Evolutionary conservation across 2,329 filamentous ascomycete species (phyloP).

Genomic region (Pyricularia sp.): DNA sequence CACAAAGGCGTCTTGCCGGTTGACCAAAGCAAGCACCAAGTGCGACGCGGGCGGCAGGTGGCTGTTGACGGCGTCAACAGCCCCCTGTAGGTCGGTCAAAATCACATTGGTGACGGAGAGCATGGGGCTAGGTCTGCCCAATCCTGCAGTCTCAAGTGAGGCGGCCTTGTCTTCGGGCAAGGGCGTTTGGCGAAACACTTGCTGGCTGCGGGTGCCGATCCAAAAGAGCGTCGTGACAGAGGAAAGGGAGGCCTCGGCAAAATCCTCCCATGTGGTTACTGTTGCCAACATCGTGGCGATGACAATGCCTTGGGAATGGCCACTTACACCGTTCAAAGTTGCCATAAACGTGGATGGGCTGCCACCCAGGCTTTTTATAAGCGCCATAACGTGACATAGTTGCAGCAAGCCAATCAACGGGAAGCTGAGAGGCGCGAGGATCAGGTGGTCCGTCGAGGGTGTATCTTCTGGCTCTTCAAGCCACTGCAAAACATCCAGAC

Average conservation of each 20-base stretch:
- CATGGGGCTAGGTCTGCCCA: constrained; percentile 93
- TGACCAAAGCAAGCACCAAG: constrained; percentile 89
- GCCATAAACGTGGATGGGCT: constrained; percentile 82
- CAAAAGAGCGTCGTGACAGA: constrained; percentile 94
- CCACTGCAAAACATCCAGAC: constrained; percentile 92
- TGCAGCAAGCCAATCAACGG: constrained; percentile 94
- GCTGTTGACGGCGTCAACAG: constrained; percentile 93
- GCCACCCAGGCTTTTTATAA: constrained; percentile 82
- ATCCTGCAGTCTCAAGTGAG: constrained; percentile 87
- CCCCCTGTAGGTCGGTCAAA: constrained; percentile 83
- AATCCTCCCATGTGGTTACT: constrained; percentile 87
- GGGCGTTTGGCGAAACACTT: constrained; percentile 91
- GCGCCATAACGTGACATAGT: constrained; percentile 89
- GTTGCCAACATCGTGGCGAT: constrained; percentile 86
- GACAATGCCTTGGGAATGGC: constrained; percentile 93
- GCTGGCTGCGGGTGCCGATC: constrained; percentile 95
- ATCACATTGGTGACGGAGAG: constrained; percentile 90
- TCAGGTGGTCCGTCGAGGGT: constrained; percentile 90
- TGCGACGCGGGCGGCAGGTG: constrained; percentile 88
- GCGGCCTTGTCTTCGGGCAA: constrained; percentile 82
- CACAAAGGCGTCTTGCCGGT: constrained; percentile 94
- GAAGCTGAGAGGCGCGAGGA: constrained; percentile 90
- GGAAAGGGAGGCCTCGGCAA: constrained; percentile 67
- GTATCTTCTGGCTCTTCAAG: constrained; percentile 81
- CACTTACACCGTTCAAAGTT: constrained; percentile 76